A percentile compares a stretch with the other conserved stretches of the same genome.
Evolutionary conservation across 164 flowering plant genomes (phyloP).

Genomic region (Stephania cephalantha): DNA sequence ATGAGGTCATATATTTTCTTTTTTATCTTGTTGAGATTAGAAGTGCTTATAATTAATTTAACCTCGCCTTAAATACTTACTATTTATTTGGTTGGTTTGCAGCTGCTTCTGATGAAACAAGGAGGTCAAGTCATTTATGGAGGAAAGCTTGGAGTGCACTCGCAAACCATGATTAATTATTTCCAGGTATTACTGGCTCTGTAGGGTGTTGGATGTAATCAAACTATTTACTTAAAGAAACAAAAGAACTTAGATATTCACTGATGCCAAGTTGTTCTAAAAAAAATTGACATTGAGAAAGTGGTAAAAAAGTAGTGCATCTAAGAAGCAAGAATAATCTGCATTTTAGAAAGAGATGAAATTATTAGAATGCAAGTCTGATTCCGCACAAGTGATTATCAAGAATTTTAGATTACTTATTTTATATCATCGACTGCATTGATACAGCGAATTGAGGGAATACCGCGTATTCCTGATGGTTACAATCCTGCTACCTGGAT

Average conservation of each 20-base stretch:
- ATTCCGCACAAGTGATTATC: neutral
- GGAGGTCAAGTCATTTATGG: slow-evolving; percentile 91
- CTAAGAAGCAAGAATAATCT: neutral
- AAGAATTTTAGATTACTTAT: neutral
- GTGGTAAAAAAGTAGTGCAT: neutral
- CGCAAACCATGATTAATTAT: slow-evolving; percentile 63
- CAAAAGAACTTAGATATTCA: neutral
- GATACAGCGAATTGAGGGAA: slow-evolving; percentile 46
- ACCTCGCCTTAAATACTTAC: neutral
- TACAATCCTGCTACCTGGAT: slow-evolving; percentile 98
- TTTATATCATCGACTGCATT: neutral
- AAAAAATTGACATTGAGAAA: too few species aligned
- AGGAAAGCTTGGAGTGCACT: slow-evolving; percentile 68
- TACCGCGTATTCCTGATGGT: slow-evolving; percentile 53
- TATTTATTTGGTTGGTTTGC: slow-evolving; percentile 6
- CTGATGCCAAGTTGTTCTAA: neutral
- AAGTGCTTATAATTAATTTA: neutral
- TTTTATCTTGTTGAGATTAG: neutral
- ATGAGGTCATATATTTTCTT: slow-evolving; percentile 28
- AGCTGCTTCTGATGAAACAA: slow-evolving; percentile 92
- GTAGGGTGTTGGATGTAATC: too few species aligned
- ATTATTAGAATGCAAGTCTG: neutral
- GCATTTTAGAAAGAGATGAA: neutral
- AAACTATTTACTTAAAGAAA: too few species aligned
- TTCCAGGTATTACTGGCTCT: slow-evolving; percentile 49